Conservation (phyloP, 805 yeast species). For the Teunomyces barrocoloradensis region DNA sequence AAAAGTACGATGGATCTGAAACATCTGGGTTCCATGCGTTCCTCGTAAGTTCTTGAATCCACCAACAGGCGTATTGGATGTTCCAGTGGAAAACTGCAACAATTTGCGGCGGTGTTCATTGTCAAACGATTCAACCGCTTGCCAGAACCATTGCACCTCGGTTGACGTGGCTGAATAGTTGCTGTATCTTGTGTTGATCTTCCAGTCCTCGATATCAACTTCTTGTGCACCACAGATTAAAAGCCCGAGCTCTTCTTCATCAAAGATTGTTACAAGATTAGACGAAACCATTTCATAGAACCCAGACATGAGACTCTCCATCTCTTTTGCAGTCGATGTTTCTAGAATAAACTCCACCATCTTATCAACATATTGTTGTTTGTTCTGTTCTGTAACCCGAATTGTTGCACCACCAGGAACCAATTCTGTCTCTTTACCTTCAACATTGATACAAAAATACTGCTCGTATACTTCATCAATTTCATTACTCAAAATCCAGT, state of each 20-base stretch:
- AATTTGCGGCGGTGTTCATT: constrained; percentile 91
- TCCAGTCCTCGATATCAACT: constrained; percentile 95
- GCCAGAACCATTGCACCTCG: constrained; percentile 96
- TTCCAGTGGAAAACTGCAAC: constrained; percentile 94
- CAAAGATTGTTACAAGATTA: constrained; percentile 80
- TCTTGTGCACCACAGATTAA: constrained; percentile 93
- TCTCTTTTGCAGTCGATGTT: constrained; percentile 80
- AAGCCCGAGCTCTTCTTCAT: constrained; percentile 92
- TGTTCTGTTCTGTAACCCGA: constrained; percentile 86
- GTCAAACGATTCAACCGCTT: constrained; percentile 93
- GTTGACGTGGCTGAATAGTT: constrained; percentile 81
- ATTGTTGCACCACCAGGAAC: constrained; percentile 78
- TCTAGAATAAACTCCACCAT: constrained; percentile 86
- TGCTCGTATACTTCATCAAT: constrained; percentile 94
- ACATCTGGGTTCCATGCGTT: constrained; percentile 79
- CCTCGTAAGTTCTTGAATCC: constrained; percentile 92
- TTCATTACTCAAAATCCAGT: constrained; percentile 96
- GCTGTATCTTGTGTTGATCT: constrained; percentile 72
- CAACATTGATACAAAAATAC: constrained; percentile 88
- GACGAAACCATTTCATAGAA: constrained; percentile 87
- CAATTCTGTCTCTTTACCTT: constrained; percentile 80
- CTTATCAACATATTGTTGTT: constrained; percentile 78
- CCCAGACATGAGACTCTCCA: constrained; percentile 80
- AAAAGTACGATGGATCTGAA: constrained; percentile 85
- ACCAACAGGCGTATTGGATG: constrained; percentile 90